Evolutionary conservation across 2,329 filamentous ascomycete species (phyloP).

Genomic region (Aspergillus sp.): DNA sequence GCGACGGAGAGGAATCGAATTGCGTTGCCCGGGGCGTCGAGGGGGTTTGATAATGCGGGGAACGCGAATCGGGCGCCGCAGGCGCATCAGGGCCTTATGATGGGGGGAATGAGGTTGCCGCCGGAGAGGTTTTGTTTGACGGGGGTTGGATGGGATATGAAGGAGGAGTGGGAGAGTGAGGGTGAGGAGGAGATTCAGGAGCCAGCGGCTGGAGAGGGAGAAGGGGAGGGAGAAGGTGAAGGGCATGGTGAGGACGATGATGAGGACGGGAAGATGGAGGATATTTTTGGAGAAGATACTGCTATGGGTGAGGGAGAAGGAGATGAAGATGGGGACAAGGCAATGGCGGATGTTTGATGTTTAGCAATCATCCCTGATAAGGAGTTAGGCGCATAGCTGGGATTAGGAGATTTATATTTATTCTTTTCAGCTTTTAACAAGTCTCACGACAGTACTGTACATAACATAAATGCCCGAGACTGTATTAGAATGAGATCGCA

Average conservation of each 20-base stretch:
- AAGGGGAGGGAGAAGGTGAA: slow-evolving; percentile 27
- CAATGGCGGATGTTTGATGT: slow-evolving; percentile 38
- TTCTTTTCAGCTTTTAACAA: neutral
- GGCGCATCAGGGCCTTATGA: slow-evolving; percentile 30
- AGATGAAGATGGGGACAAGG: slow-evolving; percentile 31
- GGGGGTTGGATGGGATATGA: slow-evolving; percentile 50
- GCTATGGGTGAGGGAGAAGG: slow-evolving; percentile 31
- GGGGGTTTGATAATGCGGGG: slow-evolving; percentile 35
- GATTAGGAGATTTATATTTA: neutral
- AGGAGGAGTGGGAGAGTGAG: slow-evolving; percentile 53
- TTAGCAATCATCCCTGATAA: neutral
- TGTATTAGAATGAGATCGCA: neutral
- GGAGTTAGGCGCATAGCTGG: neutral
- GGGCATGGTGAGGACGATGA: slow-evolving; percentile 36
- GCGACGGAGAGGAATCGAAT: slow-evolving; percentile 51
- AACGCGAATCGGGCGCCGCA: slow-evolving; percentile 16
- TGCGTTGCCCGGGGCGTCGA: slow-evolving; percentile 48
- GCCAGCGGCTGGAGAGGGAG: slow-evolving; percentile 15
- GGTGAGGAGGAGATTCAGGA: slow-evolving; percentile 39
- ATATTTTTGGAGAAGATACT: slow-evolving; percentile 40
- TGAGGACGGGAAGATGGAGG: slow-evolving; percentile 43
- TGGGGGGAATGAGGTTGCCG: slow-evolving; percentile 53
- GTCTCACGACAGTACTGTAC: neutral
- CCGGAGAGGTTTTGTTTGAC: slow-evolving; percentile 57
- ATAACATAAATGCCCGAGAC: neutral